phyloP scores from a whole-genome alignment of 2,329 filamentous ascomycete genomes.

The Stagonosporopsis tanaceti region DNA sequence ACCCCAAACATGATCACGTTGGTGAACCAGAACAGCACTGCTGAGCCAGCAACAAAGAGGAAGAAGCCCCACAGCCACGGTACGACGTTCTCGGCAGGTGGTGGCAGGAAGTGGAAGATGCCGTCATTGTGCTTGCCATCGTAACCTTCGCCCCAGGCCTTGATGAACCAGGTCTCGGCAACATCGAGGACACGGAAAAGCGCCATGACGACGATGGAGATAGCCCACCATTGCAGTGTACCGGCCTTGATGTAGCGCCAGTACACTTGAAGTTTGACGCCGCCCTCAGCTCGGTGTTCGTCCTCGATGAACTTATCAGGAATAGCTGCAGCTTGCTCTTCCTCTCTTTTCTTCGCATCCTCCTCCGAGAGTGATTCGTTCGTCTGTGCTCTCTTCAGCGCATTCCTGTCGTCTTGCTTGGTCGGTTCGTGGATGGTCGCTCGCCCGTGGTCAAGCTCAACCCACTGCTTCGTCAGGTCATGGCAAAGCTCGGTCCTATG shows the following conservation, averaged over 20 bases:
- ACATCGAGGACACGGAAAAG: constrained; percentile 71
- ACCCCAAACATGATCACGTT: constrained; percentile 77
- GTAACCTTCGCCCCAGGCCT: constrained; percentile 86
- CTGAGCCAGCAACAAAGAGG: constrained; percentile 57
- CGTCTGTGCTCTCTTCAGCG: constrained; percentile 51
- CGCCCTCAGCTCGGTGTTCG: constrained; percentile 75
- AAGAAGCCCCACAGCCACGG: constrained; percentile 80
- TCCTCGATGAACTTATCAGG: constrained; percentile 83
- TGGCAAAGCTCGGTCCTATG: constrained; percentile 75
- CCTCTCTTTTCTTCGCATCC: constrained; percentile 45
- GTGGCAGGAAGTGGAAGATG: constrained; percentile 63
- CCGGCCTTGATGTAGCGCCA: constrained; percentile 87
- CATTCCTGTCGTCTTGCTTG: constrained; percentile 55
- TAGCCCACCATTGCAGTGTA: constrained; percentile 74
- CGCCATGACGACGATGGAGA: constrained; percentile 69
- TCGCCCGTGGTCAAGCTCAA: constrained; percentile 71
- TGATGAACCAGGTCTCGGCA: constrained; percentile 79
- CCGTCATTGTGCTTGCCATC: constrained; percentile 43
- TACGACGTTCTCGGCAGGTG: constrained; percentile 70
- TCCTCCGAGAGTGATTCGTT: constrained; percentile 48
- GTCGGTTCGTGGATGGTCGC: constrained; percentile 55
- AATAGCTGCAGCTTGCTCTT: constrained; percentile 59
- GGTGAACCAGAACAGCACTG: constrained; percentile 61
- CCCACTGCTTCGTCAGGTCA: constrained; percentile 74
- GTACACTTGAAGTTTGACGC: constrained; percentile 78